A percentile compares a stretch with the other conserved stretches of the same genome.
These are phyloP conservation scores for Lippia alba DNA, from an alignment of 305 asterid genomes.

Conservation along the genomic window DNA sequence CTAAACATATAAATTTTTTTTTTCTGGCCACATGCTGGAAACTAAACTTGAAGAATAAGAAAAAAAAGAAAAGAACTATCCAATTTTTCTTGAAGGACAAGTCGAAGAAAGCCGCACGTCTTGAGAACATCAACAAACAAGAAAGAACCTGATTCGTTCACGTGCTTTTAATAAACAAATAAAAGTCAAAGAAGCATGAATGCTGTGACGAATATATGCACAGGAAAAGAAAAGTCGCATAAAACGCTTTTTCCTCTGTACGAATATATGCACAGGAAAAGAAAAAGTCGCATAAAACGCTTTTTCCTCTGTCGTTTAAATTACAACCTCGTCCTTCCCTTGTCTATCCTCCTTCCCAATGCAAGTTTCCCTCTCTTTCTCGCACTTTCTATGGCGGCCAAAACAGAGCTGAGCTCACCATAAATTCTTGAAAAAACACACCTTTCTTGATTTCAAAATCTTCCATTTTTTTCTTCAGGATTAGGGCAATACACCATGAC, in stretches of 20 bases:
- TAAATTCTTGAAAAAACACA: background rate
- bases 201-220: background rate
- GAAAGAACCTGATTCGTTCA: no score
- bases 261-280: background rate
- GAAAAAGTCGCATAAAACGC: background rate
- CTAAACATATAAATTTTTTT: no score
- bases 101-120: slow-evolving; percentile 15
- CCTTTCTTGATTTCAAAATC: background rate
- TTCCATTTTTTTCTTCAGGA: background rate
- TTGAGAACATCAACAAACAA: background rate
- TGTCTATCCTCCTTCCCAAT: background rate
- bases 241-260: background rate
- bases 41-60: no score
- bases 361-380: background rate
- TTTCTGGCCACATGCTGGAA: no score
- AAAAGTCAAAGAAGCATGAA: background rate
- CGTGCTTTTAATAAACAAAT: no score
- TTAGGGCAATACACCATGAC: slow-evolving; percentile 45
- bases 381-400: slow-evolving; percentile 21
- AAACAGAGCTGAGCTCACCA: background rate
- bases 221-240: background rate
- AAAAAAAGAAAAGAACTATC: no score
- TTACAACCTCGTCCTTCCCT: background rate
- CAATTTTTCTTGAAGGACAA: slow-evolving; percentile 27
- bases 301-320: background rate